These are phyloP conservation scores for Xylariaceae sp. DNA, from an alignment of 2,329 filamentous ascomycete genomes.

Conservation along the genomic window DNA sequence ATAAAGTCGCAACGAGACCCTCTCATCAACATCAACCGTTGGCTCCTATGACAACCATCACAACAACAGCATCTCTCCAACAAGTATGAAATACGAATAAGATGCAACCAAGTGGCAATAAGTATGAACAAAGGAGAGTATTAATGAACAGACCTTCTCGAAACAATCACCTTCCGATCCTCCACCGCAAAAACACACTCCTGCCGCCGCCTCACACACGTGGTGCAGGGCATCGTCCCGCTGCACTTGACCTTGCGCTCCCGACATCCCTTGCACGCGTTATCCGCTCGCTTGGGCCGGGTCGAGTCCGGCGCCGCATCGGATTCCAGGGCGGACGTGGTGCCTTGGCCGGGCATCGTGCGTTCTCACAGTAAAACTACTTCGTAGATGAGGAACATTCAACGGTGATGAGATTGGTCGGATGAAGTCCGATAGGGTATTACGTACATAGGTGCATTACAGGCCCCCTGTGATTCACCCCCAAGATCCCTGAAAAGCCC, in stretches of 20 bases:
- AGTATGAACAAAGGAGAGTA: too few relatives aligned
- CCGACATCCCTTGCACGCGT: slow-evolving; percentile 5
- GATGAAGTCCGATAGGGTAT: too few relatives aligned
- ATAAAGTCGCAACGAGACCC: background rate
- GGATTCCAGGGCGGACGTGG: background rate
- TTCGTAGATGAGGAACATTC: too few relatives aligned
- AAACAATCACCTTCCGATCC: slow-evolving; percentile 6
- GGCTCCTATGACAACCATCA: background rate
- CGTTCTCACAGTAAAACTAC: too few relatives aligned
- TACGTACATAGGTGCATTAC: too few relatives aligned
- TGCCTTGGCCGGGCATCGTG: background rate
- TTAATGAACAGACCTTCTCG: slow-evolving; percentile 7
- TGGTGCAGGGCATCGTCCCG: slow-evolving; percentile 3
- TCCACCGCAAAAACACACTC: slow-evolving; percentile 6
- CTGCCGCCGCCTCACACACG: slow-evolving; percentile 6
- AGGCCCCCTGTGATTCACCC: too few relatives aligned
- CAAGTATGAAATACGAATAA: background rate
- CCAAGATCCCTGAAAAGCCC: too few relatives aligned
- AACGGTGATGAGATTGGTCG: too few relatives aligned
- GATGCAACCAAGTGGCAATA: background rate
- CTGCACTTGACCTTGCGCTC: slow-evolving; percentile 10
- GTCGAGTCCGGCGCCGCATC: background rate
- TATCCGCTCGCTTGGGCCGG: slow-evolving; percentile 5
- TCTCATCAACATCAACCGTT: background rate
- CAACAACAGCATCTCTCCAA: background rate